Evolutionary conservation across 1,139 yeast species (phyloP).

Genomic region (Pichia sp.): DNA sequence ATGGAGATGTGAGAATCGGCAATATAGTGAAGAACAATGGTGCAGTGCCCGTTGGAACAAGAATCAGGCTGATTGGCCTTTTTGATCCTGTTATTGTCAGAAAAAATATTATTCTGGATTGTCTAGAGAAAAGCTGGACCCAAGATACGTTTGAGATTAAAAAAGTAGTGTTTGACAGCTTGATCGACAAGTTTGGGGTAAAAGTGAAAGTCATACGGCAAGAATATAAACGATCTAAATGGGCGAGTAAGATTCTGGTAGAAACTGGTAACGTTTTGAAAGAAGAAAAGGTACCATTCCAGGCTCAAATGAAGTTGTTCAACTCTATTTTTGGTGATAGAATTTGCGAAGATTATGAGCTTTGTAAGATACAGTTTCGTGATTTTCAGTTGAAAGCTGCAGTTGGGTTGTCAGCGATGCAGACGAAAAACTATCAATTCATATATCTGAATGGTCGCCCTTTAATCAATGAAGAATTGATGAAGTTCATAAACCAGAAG

Average conservation of each 20-base stretch:
- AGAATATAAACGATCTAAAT: slow-evolving; percentile 18
- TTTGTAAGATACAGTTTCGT: slow-evolving; percentile 22
- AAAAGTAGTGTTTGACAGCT: slow-evolving; percentile 35
- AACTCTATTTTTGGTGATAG: slow-evolving; percentile 25
- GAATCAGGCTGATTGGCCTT: slow-evolving; percentile 43
- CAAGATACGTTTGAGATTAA: slow-evolving; percentile 36
- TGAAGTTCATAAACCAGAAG: slow-evolving; percentile 30
- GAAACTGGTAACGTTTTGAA: neutral
- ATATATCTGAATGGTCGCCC: slow-evolving; percentile 44
- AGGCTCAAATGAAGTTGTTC: slow-evolving; percentile 20
- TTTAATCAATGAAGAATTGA: slow-evolving; percentile 29
- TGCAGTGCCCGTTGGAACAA: slow-evolving; percentile 43
- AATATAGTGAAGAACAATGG: slow-evolving; percentile 4
- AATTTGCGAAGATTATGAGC: slow-evolving; percentile 21
- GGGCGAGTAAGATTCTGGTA: neutral
- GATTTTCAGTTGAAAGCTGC: slow-evolving; percentile 29
- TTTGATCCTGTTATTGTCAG: slow-evolving; percentile 62
- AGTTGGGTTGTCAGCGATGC: slow-evolving; percentile 33
- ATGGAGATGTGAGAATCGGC: slow-evolving; percentile 15
- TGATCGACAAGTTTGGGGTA: slow-evolving; percentile 33
- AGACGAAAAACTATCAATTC: slow-evolving; percentile 41
- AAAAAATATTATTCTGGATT: slow-evolving; percentile 30
- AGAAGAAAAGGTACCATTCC: slow-evolving; percentile 8
- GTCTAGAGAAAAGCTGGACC: slow-evolving; percentile 24
- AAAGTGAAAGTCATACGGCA: slow-evolving; percentile 27